A percentile compares a stretch with the other conserved stretches of the same genome.
Evolutionary conservation across 2,329 filamentous ascomycete species (phyloP).

Genomic region (Pseudocercospora fuligena): DNA sequence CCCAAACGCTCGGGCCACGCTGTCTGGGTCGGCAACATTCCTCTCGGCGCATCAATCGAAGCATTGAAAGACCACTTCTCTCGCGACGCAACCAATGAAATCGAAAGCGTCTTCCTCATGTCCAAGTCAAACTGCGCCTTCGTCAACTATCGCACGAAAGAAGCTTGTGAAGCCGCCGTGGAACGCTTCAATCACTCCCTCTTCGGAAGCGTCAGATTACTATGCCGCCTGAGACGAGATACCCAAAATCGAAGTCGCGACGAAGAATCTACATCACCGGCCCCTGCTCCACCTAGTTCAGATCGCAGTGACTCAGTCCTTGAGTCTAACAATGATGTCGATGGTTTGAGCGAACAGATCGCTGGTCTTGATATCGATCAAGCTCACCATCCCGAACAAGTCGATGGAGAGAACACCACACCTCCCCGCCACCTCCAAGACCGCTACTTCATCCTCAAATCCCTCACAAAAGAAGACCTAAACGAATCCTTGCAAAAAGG

Average conservation of each 20-base stretch:
- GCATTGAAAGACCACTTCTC: conserved; percentile 91
- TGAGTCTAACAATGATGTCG: not conserved
- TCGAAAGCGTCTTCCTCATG: conserved; percentile 90
- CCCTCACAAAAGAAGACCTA: conserved; percentile 85
- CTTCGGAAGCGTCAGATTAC: conserved; percentile 83
- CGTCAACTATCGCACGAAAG: conserved; percentile 87
- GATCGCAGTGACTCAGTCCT: not conserved
- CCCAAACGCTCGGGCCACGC: conserved; percentile 78
- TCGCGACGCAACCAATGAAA: conserved; percentile 70
- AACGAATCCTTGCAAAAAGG: conserved; percentile 82
- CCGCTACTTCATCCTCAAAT: conserved; percentile 91
- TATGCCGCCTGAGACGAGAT: conserved; percentile 74
- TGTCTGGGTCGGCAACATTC: conserved; percentile 93
- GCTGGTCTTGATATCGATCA: conserved; percentile 8
- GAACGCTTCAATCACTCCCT: conserved; percentile 85
- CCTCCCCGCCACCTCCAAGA: conserved; percentile 44
- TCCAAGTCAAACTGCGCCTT: conserved; percentile 97
- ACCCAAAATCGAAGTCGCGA: conserved; percentile 1
- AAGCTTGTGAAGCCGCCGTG: conserved; percentile 74
- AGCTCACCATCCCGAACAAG: too few relatives aligned
- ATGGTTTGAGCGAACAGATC: not conserved
- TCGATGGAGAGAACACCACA: not conserved
- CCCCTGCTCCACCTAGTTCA: not conserved
- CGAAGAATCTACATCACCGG: not conserved
- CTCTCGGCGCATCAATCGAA: conserved; percentile 78